Conservation (phyloP, 805 yeast species). For the Kurtzmaniella cleridarum region DNA sequence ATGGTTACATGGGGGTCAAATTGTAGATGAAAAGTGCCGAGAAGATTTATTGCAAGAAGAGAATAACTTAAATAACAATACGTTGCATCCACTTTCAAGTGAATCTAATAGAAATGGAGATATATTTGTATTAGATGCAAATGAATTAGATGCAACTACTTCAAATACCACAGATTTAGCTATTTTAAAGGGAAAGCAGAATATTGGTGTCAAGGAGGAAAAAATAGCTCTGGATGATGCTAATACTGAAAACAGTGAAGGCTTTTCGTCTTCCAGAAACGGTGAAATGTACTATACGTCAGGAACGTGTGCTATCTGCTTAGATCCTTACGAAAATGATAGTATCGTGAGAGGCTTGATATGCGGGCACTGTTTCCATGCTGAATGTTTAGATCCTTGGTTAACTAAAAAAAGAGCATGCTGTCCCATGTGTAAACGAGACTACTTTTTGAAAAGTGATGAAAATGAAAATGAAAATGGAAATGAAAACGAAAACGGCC, state of each 20-base stretch:
- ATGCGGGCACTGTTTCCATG: constrained; percentile 82
- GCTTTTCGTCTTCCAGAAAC: constrained; percentile 1
- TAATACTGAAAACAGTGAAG: constrained; percentile 9
- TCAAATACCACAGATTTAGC: neutral
- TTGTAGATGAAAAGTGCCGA: constrained; percentile 40
- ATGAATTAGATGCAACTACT: constrained; percentile 1
- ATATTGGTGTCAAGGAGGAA: neutral
- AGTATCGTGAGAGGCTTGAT: constrained; percentile 67
- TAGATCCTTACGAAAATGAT: constrained; percentile 57
- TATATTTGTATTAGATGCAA: constrained; percentile 2
- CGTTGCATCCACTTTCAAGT: neutral
- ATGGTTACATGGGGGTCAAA: constrained; percentile 61
- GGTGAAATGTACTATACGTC: constrained; percentile 49
- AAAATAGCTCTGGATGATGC: neutral
- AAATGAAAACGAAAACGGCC: constrained; percentile 3
- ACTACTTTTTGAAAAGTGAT: constrained; percentile 44
- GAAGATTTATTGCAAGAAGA: constrained; percentile 42
- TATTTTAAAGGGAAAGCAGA: too few relatives aligned
- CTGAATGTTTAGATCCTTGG: constrained; percentile 81
- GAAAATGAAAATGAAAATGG: constrained; percentile 3
- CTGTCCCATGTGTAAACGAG: constrained; percentile 80
- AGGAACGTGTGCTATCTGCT: constrained; percentile 75
- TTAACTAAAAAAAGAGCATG: constrained; percentile 66
- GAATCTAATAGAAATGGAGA: neutral
- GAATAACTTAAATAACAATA: neutral